Percentiles rank a stretch among this genome's conserved stretches.
phyloP scores from a whole-genome alignment of 1,139 yeast species.

The Kodamaea alishanica region DNA sequence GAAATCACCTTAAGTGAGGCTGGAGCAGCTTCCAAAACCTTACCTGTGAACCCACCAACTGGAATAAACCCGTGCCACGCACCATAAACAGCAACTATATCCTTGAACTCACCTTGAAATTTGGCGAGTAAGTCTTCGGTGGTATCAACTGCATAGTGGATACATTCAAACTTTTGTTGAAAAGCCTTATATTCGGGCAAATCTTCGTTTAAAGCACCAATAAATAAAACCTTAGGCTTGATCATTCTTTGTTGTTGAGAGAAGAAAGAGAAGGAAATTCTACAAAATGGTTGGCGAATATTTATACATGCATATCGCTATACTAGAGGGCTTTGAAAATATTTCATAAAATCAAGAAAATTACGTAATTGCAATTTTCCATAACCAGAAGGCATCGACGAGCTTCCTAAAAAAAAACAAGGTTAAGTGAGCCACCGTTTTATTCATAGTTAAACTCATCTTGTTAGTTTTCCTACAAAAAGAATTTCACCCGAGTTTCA shows the following conservation, averaged over 20 bases:
- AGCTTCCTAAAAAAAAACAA: too few relatives aligned
- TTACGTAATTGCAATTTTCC: too few relatives aligned
- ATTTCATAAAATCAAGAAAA: too few relatives aligned
- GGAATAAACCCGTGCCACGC: slow-evolving; percentile 57
- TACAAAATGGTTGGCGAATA: too few relatives aligned
- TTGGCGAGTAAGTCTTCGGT: slow-evolving; percentile 25
- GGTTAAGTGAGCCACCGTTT: too few relatives aligned
- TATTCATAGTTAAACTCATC: too few relatives aligned
- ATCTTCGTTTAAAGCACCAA: slow-evolving; percentile 21
- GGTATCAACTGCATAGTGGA: slow-evolving; percentile 17
- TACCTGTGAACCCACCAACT: slow-evolving; percentile 48
- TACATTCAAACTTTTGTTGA: slow-evolving; percentile 17
- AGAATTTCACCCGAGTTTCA: too few relatives aligned
- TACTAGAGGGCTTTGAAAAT: too few relatives aligned
- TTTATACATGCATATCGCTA: too few relatives aligned
- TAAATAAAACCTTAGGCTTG: slow-evolving; percentile 19
- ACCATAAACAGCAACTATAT: slow-evolving; percentile 57
- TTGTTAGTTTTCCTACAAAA: too few relatives aligned
- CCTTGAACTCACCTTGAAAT: slow-evolving; percentile 30
- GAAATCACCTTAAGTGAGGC: slow-evolving; percentile 51
- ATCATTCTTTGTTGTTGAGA: neutral
- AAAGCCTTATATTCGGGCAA: slow-evolving; percentile 20
- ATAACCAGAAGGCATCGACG: too few relatives aligned
- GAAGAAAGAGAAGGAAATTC: too few relatives aligned
- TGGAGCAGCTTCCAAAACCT: slow-evolving; percentile 52